Evolutionary conservation across 805 yeast genomes (phyloP).

Genomic region (Starmera quercuum): DNA sequence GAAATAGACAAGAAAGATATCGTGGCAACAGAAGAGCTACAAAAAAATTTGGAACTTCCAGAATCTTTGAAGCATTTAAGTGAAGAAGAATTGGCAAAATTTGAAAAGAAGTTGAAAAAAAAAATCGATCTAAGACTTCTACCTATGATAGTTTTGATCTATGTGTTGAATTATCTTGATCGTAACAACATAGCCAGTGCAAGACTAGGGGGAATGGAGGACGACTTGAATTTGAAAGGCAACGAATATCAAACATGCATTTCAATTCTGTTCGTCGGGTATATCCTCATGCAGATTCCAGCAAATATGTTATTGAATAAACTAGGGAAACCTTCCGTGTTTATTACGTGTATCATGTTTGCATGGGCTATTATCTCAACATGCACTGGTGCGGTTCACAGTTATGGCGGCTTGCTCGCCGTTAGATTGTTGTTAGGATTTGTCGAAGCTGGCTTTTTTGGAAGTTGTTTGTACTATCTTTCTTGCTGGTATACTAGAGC

Average conservation of each 20-base stretch:
- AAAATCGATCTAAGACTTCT: slow-evolving; percentile 42
- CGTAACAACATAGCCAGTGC: slow-evolving; percentile 44
- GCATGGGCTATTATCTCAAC: slow-evolving; percentile 38
- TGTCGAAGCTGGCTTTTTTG: slow-evolving; percentile 42
- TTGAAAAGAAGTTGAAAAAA: slow-evolving; percentile 36
- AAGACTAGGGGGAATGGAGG: slow-evolving; percentile 40
- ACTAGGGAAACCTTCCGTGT: slow-evolving; percentile 41
- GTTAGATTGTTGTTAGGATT: slow-evolving; percentile 34
- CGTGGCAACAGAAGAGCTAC: neutral
- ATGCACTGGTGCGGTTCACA: slow-evolving; percentile 24
- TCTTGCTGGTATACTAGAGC: slow-evolving; percentile 50
- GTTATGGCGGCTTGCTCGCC: slow-evolving; percentile 22
- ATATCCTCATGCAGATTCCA: slow-evolving; percentile 44
- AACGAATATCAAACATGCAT: slow-evolving; percentile 41
- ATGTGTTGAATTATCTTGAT: slow-evolving; percentile 44
- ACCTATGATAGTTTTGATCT: slow-evolving; percentile 42
- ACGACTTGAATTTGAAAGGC: slow-evolving; percentile 34
- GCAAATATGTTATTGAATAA: slow-evolving; percentile 34
- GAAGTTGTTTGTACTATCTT: slow-evolving; percentile 38
- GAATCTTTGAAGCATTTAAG: slow-evolving; percentile 14
- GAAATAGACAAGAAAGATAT: neutral
- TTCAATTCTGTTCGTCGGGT: slow-evolving; percentile 44
- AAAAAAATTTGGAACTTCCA: slow-evolving; percentile 9
- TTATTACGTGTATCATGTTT: slow-evolving; percentile 40
- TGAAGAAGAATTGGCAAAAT: slow-evolving; percentile 33